phyloP scores from a whole-genome alignment of 1,284 basidiomycete species.

The Inonotus hispidus region DNA sequence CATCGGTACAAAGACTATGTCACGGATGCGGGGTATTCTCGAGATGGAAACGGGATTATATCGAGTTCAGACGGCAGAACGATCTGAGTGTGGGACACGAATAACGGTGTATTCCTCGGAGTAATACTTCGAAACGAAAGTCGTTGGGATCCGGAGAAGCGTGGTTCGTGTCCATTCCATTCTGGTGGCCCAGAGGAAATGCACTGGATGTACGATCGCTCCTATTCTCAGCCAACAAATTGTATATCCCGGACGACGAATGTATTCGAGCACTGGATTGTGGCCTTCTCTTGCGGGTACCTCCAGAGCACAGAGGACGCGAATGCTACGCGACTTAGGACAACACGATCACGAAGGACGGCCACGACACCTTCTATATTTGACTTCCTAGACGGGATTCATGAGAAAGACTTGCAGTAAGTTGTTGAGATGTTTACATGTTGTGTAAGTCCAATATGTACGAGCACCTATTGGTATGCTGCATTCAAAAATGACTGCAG shows the following conservation, averaged over 20 bases:
- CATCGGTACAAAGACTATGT: not conserved
- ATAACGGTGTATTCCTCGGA: not conserved
- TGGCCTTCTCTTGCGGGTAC: not conserved
- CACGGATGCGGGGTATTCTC: not conserved
- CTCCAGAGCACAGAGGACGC: not conserved
- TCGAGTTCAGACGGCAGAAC: not conserved
- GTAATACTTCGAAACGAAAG: not conserved
- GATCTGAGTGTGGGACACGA: not conserved
- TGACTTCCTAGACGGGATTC: too few relatives aligned
- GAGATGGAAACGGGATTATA: not conserved
- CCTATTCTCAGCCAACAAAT: not conserved
- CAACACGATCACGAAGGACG: not conserved
- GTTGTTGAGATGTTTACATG: too few relatives aligned
- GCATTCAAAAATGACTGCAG: too few relatives aligned
- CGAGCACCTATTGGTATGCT: too few relatives aligned
- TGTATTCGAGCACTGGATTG: not conserved
- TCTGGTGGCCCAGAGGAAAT: not conserved
- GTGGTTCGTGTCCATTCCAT: not conserved
- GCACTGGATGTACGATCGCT: not conserved
- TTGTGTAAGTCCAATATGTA: too few relatives aligned
- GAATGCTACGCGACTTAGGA: not conserved
- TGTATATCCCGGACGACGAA: not conserved
- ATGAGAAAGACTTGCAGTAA: too few relatives aligned
- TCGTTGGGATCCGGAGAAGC: not conserved
- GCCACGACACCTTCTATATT: too few relatives aligned